Base-by-base conservation (phyloP, 2,329 filamentous ascomycete species). In the Fusarium sterilihyphosum region DNA sequence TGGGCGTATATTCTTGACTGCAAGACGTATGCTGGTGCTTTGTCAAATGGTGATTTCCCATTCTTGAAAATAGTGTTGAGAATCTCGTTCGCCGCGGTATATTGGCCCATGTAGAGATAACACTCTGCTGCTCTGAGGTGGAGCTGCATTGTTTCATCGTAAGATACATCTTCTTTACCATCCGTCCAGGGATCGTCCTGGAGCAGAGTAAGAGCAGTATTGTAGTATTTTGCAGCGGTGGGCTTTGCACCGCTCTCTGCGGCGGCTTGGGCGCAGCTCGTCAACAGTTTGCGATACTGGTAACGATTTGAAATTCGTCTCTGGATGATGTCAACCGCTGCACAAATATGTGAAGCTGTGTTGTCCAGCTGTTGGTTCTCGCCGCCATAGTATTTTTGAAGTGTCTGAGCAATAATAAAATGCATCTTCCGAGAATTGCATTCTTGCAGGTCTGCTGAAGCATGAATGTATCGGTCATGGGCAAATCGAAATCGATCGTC, bases 401-500 rank as follows among this genome's bases (percentile, higher is more conserved):
- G 89, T 0, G 92, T 92, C 79, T 94, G 92, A 0, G 94, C 93
- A 77, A 98, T 94, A 52, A 95, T 91, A 77, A 95, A 98, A 82
- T 98, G 95, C 95, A 98, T 98, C 76, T 93, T 93, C 26, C 89
- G 86, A 29, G 89, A 85, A 63, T 93, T 91, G 78, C 90, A 91
- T 79, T 95, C 91, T 71, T 89, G 90, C 59, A 98, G 85, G 10
- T 89, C 88, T 20, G 89, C 86, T 11, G 94, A 91, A 22, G 94
- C 94, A 79, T 93, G 91, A 58, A 95, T 88, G 78, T 97, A 97
- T 60, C 95, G 90, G 81, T 98, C 95, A 81, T 98, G 95, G 40
- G 92, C 91, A 81, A 98, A 98, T 40, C 91, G 91, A 81, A 98
- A 98, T 46, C 91, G 89, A 81, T 98, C 94, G 78, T 98, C 96